These are phyloP conservation scores for Colletotrichum tropicicola DNA, from an alignment of 2,329 filamentous ascomycete species.

Conservation along the genomic window DNA sequence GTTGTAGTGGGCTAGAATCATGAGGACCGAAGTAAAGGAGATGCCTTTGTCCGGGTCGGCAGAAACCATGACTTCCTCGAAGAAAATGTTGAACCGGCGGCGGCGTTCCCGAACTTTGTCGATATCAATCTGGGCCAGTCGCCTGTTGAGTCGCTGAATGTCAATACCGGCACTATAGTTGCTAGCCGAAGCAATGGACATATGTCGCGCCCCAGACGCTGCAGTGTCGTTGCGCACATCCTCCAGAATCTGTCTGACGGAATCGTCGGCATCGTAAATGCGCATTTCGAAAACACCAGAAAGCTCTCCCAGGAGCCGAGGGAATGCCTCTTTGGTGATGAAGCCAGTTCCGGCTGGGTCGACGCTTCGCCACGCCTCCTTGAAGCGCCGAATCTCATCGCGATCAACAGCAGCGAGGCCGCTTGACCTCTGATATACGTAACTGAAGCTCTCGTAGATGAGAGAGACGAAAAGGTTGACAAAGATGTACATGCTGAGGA, in stretches of 20 bases:
- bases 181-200: conserved; percentile 61
- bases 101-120: conserved; percentile 78
- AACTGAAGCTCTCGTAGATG: conserved; percentile 99
- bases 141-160: conserved; percentile 76
- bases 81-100: conserved; percentile 90
- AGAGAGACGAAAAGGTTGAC: conserved; percentile 98
- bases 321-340: conserved; percentile 90
- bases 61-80: conserved; percentile 93
- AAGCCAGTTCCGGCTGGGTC: conserved; percentile 92
- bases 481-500: conserved; percentile 99
- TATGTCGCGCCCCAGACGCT: conserved; percentile 52
- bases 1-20: conserved; percentile 98
- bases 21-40: conserved; percentile 88
- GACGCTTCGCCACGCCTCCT: conserved; percentile 96
- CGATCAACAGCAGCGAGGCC: conserved; percentile 90
- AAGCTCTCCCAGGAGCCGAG: conserved; percentile 87
- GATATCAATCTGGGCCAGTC: conserved; percentile 79
- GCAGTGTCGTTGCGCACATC: conserved; percentile 70
- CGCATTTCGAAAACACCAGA: conserved; percentile 98
- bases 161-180: conserved; percentile 71
- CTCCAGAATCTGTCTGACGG: conserved; percentile 86
- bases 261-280: conserved; percentile 92
- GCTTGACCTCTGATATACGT: conserved; percentile 96
- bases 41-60: conserved; percentile 91
- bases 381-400: conserved; percentile 95